Base-by-base conservation (phyloP, 495 filamentous ascomycete species). In the Talaromyces borbonicus region DNA sequence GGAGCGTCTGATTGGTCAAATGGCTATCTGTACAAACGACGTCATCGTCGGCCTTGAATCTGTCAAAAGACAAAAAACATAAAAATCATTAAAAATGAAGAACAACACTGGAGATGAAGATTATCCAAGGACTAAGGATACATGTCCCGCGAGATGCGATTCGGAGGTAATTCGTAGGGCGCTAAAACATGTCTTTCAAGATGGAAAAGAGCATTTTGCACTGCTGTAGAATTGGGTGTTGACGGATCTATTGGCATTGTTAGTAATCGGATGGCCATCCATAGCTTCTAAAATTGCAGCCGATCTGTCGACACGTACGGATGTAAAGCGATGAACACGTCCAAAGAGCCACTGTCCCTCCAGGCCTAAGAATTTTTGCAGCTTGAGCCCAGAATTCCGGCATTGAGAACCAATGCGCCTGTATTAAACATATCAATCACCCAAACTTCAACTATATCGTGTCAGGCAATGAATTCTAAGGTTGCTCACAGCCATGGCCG, bases 361-460 rank as follows among this genome's bases (percentile, higher is more conserved):
- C 67, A 3, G 67, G 66, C 43, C 66, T 71, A 18, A 81, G 49
- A 3, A 69, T 57, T 16, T 56, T 50, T 2, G 71, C 70, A 4
- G 74, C 75, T 6, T 58, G 51, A 2, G 41, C 37, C 66, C 70
- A 80, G 60, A 80, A 80, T 6, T 52, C 43, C 5, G 65, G 48
- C 66, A 77, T 69, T 43, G 74, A 61, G 62, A 79, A 77, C 75
- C 75, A 79, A 52, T 79, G 76, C 6, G 71, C 72, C 65, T 70
- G 24, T 39, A 37, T 20, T n/a, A n/a, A n/a, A 35, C 9, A 35
- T 35, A 14, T 35, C 11, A 24, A 29, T 9, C n/a, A 16, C 47
- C 18, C 18, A 12, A 12, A 23, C 16, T 23, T 24, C 4, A 14
- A 12, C 12, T 8, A 43, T 9, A 43, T 23, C 8, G 26, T 46